Conservation (phyloP, 345 rosid species). For the Moricandia moricandioides region DNA sequence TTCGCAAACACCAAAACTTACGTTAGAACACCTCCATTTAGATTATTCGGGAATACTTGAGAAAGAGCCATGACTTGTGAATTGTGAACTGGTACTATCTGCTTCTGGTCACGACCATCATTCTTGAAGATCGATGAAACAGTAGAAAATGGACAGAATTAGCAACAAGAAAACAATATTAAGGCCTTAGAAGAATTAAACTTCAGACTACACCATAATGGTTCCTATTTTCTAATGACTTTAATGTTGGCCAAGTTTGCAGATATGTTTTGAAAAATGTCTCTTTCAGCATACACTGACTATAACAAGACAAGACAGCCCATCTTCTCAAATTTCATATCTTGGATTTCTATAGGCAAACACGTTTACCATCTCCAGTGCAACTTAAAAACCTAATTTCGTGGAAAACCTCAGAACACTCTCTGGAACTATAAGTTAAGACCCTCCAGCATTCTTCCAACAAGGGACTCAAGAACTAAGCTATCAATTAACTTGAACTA, state of each 20-base stretch:
- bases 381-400: constrained; percentile 10
- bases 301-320: constrained; percentile 4
- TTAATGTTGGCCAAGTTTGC: constrained; percentile 5
- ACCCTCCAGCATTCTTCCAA: not conserved
- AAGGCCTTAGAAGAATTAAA: constrained; percentile 14
- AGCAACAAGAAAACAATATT: constrained; percentile 23
- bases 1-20: constrained; percentile 46
- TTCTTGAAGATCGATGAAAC: constrained; percentile 50
- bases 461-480: constrained; percentile 6
- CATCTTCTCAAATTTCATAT: constrained; percentile 1
- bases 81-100: constrained; percentile 64
- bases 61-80: constrained; percentile 79
- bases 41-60: constrained; percentile 83
- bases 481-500: not conserved
- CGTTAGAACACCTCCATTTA: constrained; percentile 68
- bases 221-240: not conserved
- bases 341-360: constrained; percentile 5
- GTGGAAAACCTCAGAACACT: constrained; percentile 4
- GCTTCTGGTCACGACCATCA: constrained; percentile 72
- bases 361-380: not conserved
- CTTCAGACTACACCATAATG: constrained; percentile 10
- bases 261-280: constrained; percentile 15
- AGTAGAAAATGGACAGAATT: constrained; percentile 30
- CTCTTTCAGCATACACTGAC: not conserved
- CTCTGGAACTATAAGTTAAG: constrained; percentile 1